phyloP scores from a whole-genome alignment of 768 basidiomycete genomes.

The Trametes cingulata region DNA sequence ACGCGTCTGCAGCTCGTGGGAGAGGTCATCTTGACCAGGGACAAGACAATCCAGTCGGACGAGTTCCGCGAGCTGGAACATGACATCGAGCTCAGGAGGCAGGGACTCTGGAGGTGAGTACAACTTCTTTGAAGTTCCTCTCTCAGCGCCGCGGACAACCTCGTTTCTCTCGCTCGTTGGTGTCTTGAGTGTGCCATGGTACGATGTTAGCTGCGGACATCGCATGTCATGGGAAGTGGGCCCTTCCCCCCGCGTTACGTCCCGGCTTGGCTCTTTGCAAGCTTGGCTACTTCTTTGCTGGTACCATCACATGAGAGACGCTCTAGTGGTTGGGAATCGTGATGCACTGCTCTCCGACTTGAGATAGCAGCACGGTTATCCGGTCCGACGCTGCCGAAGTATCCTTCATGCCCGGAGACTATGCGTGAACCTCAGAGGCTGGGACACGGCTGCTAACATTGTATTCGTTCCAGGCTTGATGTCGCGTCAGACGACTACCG shows the following conservation, averaged over 20 bases:
- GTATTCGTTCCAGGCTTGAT: slow-evolving; percentile 55
- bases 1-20: slow-evolving; percentile 70
- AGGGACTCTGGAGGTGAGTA: slow-evolving; percentile 71
- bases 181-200: too few relatives aligned
- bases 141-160: too few relatives aligned
- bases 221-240: too few relatives aligned
- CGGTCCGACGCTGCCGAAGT: background rate
- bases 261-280: too few relatives aligned
- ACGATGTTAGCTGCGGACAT: too few relatives aligned
- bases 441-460: background rate
- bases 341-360: background rate
- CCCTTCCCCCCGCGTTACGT: too few relatives aligned
- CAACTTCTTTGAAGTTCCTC: background rate
- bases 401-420: too few relatives aligned
- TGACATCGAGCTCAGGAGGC: slow-evolving; percentile 79
- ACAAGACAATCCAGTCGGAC: slow-evolving; percentile 75
- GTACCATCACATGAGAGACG: too few relatives aligned
- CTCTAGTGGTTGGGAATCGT: background rate
- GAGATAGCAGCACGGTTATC: too few relatives aligned
- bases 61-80: slow-evolving; percentile 81
- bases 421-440: background rate
- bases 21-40: slow-evolving; percentile 82
- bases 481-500: slow-evolving; percentile 73
- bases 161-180: too few relatives aligned
- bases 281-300: too few relatives aligned